Evolutionary conservation across 2,329 filamentous ascomycete species (phyloP), one percentile per base, ranked within the genome.

Genomic region (Hirsutella thompsonii): DNA sequence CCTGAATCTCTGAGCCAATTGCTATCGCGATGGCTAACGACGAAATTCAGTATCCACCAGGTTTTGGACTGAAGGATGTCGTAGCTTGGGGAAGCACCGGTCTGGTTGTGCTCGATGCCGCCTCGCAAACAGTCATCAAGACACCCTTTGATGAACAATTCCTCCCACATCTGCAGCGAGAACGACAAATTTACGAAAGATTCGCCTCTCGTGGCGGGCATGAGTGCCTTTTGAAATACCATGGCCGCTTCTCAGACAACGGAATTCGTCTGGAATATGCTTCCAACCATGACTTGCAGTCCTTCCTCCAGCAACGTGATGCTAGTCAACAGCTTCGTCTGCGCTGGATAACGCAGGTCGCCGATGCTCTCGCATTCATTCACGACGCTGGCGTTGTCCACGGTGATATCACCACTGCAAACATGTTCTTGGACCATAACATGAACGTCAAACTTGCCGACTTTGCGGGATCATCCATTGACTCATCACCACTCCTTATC

Each of bases 391-490:
- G 42, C 13, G 21, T 43, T 26, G 35, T 41, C 13, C 42, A 43
- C 23, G 42, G 42, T 16, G 38, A 43, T 29, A 18, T 43, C 3
- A 43, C 42, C 10, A 37, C 36, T 29, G 11, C 35, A 26, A 43
- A 43, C 29, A 36, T 43, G 26, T 43, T 40, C 35, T 33, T 43
- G n/a, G 42, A 43, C 29, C 21, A 37, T n/a, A 18, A 35, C 16
- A 32, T 43, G 2, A 38, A 43, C 35, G 33, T 30, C 29, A 44
- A 29, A 35, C 39, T 44, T 30, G 42, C 34, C 19, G 42, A 44
- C 28, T 44, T 44, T 44, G 42, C 38, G 19, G 42, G 38, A 35
- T 43, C 42, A 9, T 43, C 42, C 11, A 40, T 43, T 32, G 42
- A 43, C 11, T 38, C 16, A 16, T 29, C 21, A 13, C 34, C 39